Base-by-base conservation (phyloP, 148 eudicot species). In the Pharnaceum exiguum region DNA sequence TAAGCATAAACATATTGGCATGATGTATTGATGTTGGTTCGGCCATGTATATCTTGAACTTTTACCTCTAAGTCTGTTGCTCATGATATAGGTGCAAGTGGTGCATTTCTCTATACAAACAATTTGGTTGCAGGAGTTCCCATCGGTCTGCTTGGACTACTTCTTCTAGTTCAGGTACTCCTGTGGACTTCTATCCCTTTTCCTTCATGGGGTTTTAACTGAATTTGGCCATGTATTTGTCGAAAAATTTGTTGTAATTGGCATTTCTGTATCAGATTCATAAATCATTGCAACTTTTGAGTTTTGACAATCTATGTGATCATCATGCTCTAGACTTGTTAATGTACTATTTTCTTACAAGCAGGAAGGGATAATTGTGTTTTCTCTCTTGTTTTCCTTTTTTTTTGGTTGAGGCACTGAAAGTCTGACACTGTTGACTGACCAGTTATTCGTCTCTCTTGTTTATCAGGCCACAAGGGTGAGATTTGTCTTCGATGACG, bases 401-500 rank as follows among this genome's bases (percentile, higher is more conserved):
- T n/a, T n/a, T n/a, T n/a, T n/a, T n/a, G n/a, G n/a, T n/a, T n/a
- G n/a, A n/a, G n/a, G n/a, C n/a, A n/a, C n/a, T n/a, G n/a, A n/a
- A n/a, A n/a, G n/a, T n/a, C 47, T 15, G 17, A 5, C 39, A 12
- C 18, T 35, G 12, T 28, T 51, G 38, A 21, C 33, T 7, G 9
- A 25, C 36, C 10, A 13, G 5, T 25, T 37, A 30, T 28, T 59
- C 32, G 39, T 67, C 18, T 21, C 46, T 48, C 25, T 1, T 31
- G 15, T 24, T 53, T 55, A 69, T 39, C 87, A 93, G 99, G 73
- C 99, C 44, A 93, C 96, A 39, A 76, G 99, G 68, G 96, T 93
- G 70, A 85, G 89, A 71, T 93, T 93, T 71, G 96, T 93, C 78
- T 93, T 93, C 49, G 96, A 93, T 38, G 79, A 75, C 29, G 87